Evolutionary conservation across 1,139 yeast genomes (phyloP), one percentile per base, ranked within the genome.

Genomic region (Suhomyces guaymorum): DNA sequence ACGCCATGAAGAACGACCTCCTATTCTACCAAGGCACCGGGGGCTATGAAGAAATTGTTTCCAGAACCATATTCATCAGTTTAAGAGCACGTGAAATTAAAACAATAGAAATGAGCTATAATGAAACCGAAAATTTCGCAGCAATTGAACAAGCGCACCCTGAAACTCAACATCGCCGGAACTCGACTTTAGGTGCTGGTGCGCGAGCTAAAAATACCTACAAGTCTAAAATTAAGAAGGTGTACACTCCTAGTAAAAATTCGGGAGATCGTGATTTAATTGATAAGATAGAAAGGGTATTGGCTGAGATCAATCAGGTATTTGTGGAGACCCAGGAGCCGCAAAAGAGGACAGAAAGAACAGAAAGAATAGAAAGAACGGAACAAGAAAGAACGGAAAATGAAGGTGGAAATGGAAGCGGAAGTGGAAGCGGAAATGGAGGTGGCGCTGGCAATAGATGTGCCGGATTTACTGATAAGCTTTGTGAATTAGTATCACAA

Each of bases 41-140:
- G 36, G 57, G 56, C 11, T 59, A 55, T 33, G 61, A 55, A 14
- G 48, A 51, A 28, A 62, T 70, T 4, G 51, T 55, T 9, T 58
- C 73, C 7, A 49, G 66, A 24, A 66, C 75, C 0, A 51, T 71
- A 2, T 64, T 69, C 35, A 54, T 79, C 3, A 74, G 80, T 36
- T 57, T 79, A 30, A 54, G 83, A 26, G 79, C 80, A 1, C 57
- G 83, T 18, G 85, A 79, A 44, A 73, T 79, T 32, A 76, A 75
- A 47, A 64, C 73, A 28, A 65, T 78, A 15, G 72, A 71, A 32
- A 63, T 77, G 66, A 60, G 44, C 19, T 41, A 44, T 5, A 47
- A 46, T 20, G 42, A 43, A n/a, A n/a, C n/a, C n/a, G n/a, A n/a
- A n/a, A n/a, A n/a, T n/a, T n/a, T n/a, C n/a, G n/a, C n/a, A n/a